Percentiles rank a stretch among this genome's conserved stretches.
Evolutionary conservation across 1,284 basidiomycete genomes (phyloP).

Genomic region (Takashimella koratensis): DNA sequence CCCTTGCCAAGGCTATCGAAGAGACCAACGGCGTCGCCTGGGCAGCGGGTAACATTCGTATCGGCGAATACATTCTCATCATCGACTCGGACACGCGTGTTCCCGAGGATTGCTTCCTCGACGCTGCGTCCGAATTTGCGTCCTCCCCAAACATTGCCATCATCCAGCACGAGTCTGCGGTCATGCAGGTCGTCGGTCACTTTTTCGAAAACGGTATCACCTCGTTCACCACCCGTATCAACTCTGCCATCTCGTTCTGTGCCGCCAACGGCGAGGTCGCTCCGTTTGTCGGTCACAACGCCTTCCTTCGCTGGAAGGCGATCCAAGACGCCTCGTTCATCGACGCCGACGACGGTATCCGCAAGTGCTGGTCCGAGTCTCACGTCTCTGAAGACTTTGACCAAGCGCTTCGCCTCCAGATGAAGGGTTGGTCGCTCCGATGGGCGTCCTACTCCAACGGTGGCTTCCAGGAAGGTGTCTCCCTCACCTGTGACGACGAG

Average conservation of each 20-base stretch:
- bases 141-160: conserved; percentile 31
- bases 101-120: conserved; percentile 78
- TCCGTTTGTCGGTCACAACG: conserved; percentile 84
- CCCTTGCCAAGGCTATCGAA: conserved; percentile 47
- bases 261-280: conserved; percentile 69
- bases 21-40: conserved; percentile 57
- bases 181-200: conserved; percentile 76
- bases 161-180: conserved; percentile 47
- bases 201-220: conserved; percentile 80
- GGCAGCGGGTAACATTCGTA: conserved; percentile 45
- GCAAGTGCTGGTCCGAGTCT: conserved; percentile 72
- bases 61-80: conserved; percentile 64
- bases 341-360: conserved; percentile 61
- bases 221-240: conserved; percentile 68
- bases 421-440: conserved; percentile 64
- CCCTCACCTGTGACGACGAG: conserved; percentile 54
- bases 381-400: conserved; percentile 83
- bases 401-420: conserved; percentile 63
- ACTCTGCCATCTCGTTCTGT: conserved; percentile 61
- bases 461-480: conserved; percentile 84
- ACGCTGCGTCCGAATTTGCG: conserved; percentile 60
- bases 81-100: conserved; percentile 79
- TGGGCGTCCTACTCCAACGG: conserved; percentile 80
- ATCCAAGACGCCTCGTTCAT: conserved; percentile 74
- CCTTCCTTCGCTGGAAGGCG: conserved; percentile 81